phyloP scores from a whole-genome alignment of 805 yeast species.

The Starmerella powellii region DNA sequence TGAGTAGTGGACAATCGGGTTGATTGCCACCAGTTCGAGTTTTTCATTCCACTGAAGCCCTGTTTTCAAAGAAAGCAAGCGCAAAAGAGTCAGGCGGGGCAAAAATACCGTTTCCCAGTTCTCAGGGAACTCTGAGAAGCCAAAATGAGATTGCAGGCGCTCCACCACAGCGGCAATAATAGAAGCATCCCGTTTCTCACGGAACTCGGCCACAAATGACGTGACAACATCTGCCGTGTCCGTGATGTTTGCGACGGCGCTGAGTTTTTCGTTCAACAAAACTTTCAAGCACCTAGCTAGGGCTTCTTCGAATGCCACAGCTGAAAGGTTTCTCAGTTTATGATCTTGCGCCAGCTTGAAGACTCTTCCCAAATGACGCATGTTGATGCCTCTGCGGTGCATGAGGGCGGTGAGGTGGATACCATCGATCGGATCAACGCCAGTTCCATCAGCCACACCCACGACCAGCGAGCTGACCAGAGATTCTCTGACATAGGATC shows the following conservation, averaged over 20 bases:
- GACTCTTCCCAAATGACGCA: slow-evolving; percentile 71
- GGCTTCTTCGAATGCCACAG: slow-evolving; percentile 51
- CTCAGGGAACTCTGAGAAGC: slow-evolving; percentile 40
- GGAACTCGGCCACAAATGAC: slow-evolving; percentile 58
- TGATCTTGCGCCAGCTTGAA: slow-evolving; percentile 32
- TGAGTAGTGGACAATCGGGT: slow-evolving; percentile 67
- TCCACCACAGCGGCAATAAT: slow-evolving; percentile 28
- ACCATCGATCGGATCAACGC: slow-evolving; percentile 63
- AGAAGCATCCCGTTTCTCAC: slow-evolving; percentile 22
- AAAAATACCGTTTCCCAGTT: slow-evolving; percentile 33
- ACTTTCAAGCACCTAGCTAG: slow-evolving; percentile 73
- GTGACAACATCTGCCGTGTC: slow-evolving; percentile 42
- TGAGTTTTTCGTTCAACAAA: slow-evolving; percentile 41
- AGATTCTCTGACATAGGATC: slow-evolving; percentile 45
- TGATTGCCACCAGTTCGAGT: slow-evolving; percentile 50
- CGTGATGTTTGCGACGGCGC: slow-evolving; percentile 36
- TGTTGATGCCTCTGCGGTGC: slow-evolving; percentile 75
- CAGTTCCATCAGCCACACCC: slow-evolving; percentile 42
- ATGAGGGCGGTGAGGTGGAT: slow-evolving; percentile 51
- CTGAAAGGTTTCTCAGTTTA: slow-evolving; percentile 37
- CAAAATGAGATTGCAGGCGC: slow-evolving; percentile 52
- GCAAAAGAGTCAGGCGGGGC: slow-evolving; percentile 33
- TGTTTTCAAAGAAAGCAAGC: slow-evolving; percentile 60
- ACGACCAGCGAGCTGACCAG: slow-evolving; percentile 53
- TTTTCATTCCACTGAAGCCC: slow-evolving; percentile 75